phyloP scores from a whole-genome alignment of 345 rosid species.

The Bruguiera sexangula region DNA sequence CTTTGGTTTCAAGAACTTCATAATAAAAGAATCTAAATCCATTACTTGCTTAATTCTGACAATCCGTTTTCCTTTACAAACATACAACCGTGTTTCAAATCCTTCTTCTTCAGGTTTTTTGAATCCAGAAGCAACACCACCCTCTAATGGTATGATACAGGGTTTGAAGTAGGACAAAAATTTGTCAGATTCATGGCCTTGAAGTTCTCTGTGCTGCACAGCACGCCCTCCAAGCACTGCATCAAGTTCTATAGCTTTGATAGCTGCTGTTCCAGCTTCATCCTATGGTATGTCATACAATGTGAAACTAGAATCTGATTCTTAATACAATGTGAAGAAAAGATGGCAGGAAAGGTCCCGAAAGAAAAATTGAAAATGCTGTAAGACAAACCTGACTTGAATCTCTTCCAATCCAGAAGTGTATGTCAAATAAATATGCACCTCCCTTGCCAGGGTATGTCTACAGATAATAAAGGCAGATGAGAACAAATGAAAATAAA shows the following conservation, averaged over 20 bases:
- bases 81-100: conserved; percentile 85
- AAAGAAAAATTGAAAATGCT: conserved; percentile 6
- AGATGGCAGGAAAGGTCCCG: background rate
- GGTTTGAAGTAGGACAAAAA: conserved; percentile 97
- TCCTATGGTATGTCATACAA: conserved; percentile 48
- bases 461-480: conserved; percentile 38
- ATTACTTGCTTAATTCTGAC: conserved; percentile 94
- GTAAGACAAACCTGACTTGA: conserved; percentile 72
- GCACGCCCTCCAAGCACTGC: conserved; percentile 97
- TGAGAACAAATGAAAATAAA: conserved; percentile 12
- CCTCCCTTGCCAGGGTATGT: conserved; percentile 82
- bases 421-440: conserved; percentile 74
- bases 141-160: conserved; percentile 91
- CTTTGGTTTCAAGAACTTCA: background rate
- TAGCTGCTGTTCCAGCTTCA: conserved; percentile 98
- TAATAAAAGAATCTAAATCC: conserved; percentile 1
- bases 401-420: conserved; percentile 98
- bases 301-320: conserved; percentile 14
- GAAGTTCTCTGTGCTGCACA: conserved; percentile 93
- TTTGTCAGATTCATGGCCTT: conserved; percentile 96
- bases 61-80: conserved; percentile 83
- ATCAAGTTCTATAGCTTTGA: conserved; percentile 96
- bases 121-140: conserved; percentile 97
- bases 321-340: conserved; percentile 10
- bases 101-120: conserved; percentile 74